Percentiles rank a stretch among this genome's conserved stretches.
Conservation (phyloP, 805 yeast species). For the Myxozyma mucilagina region DNA sequence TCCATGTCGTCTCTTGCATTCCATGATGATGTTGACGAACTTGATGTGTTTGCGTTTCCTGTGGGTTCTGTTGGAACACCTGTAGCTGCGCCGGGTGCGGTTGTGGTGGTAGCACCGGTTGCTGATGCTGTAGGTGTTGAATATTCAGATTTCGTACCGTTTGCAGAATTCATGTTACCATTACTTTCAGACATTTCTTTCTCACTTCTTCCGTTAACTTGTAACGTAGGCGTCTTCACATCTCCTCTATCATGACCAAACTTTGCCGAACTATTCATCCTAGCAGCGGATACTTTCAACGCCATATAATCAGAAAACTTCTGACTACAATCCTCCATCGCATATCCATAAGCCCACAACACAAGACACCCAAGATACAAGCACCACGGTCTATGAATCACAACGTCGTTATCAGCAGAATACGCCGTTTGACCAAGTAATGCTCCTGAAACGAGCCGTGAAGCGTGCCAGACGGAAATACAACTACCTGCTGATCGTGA, state of each 20-base stretch:
- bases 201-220: too few relatives aligned
- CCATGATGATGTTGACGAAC: slow-evolving; percentile 7
- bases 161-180: too few relatives aligned
- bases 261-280: background rate
- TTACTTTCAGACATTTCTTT: too few relatives aligned
- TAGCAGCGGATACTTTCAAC: background rate
- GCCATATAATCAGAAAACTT: slow-evolving; percentile 11
- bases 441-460: slow-evolving; percentile 24
- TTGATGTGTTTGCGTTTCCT: too few relatives aligned
- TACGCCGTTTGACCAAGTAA: slow-evolving; percentile 32
- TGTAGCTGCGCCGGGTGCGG: too few relatives aligned
- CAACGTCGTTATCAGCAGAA: slow-evolving; percentile 32
- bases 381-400: slow-evolving; percentile 37
- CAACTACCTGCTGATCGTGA: slow-evolving; percentile 33
- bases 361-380: slow-evolving; percentile 35
- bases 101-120: too few relatives aligned
- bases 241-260: background rate
- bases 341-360: slow-evolving; percentile 36
- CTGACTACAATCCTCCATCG: slow-evolving; percentile 16
- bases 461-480: slow-evolving; percentile 38
- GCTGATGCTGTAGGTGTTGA: too few relatives aligned
- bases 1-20: slow-evolving; percentile 26
- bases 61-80: too few relatives aligned
- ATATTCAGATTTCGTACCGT: too few relatives aligned
- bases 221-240: background rate